Evolutionary conservation across 2,329 filamentous ascomycete genomes (phyloP).

Genomic region (Chrysoporthe puriensis): DNA sequence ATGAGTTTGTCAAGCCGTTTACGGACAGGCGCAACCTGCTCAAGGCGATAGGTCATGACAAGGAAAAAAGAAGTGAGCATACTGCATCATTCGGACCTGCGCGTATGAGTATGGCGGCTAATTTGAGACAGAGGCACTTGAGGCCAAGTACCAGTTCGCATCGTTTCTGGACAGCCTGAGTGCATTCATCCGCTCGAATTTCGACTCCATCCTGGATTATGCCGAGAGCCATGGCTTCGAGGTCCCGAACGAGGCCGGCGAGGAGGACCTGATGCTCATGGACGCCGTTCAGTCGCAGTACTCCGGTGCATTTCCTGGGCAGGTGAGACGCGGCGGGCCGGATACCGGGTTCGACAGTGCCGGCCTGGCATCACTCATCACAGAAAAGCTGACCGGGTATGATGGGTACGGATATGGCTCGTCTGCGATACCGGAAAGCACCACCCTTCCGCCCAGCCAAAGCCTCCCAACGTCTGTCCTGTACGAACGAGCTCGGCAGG

Average conservation of each 20-base stretch:
- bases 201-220: slow-evolving; percentile 40
- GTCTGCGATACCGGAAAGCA: slow-evolving; percentile 37
- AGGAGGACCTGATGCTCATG: slow-evolving; percentile 30
- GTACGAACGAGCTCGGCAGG: slow-evolving; percentile 63
- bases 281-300: slow-evolving; percentile 27
- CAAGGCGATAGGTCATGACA: slow-evolving; percentile 56
- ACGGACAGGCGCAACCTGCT: slow-evolving; percentile 52
- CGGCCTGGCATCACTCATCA: slow-evolving; percentile 35
- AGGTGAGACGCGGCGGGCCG: slow-evolving; percentile 18
- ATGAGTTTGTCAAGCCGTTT: slow-evolving; percentile 48
- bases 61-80: slow-evolving; percentile 36
- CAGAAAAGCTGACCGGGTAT: slow-evolving; percentile 30
- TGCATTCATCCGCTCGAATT: slow-evolving; percentile 38
- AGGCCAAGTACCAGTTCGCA: slow-evolving; percentile 45
- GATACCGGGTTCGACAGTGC: slow-evolving; percentile 30
- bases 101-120: slow-evolving; percentile 25
- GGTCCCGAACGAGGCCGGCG: slow-evolving; percentile 38
- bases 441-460: slow-evolving; percentile 58
- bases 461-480: slow-evolving; percentile 57
- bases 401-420: slow-evolving; percentile 22
- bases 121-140: slow-evolving; percentile 37
- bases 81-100: no score
- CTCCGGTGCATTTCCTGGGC: slow-evolving; percentile 26
- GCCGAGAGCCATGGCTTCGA: slow-evolving; percentile 44
- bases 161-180: slow-evolving; percentile 41